Evolutionary conservation across 495 filamentous ascomycete species (phyloP).

Genomic region (Podospora pseudocomata): DNA sequence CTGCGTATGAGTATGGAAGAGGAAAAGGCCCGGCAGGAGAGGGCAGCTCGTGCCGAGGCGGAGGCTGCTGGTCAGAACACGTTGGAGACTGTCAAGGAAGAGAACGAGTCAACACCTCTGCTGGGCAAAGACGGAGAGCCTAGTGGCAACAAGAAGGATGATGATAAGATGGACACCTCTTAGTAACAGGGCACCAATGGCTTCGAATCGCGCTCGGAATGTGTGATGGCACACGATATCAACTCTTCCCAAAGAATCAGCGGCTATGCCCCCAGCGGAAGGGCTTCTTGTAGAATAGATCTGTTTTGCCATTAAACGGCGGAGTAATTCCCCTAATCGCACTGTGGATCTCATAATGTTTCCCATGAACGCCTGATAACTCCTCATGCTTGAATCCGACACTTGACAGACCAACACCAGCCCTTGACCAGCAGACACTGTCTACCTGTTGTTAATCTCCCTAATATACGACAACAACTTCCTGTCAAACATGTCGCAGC

Average conservation of each 20-base stretch:
- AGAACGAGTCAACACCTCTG: slow-evolving; percentile 61
- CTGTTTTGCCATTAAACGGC: not conserved
- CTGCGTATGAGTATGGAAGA: slow-evolving; percentile 97
- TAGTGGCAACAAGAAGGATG: slow-evolving; percentile 51
- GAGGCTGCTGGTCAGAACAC: slow-evolving; percentile 62
- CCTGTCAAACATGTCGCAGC: slow-evolving; percentile 91
- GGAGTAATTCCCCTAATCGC: slow-evolving; percentile 12
- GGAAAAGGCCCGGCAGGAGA: slow-evolving; percentile 82
- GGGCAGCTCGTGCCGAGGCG: slow-evolving; percentile 71
- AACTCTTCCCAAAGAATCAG: not conserved
- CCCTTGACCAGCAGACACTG: not conserved
- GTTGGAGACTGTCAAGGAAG: slow-evolving; percentile 81
- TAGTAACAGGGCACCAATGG: slow-evolving; percentile 30
- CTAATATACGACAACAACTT: slow-evolving; percentile 70
- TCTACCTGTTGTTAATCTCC: slow-evolving; percentile 51
- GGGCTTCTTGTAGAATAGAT: not conserved
- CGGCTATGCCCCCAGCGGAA: not conserved
- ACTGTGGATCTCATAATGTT: not conserved
- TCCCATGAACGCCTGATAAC: slow-evolving; percentile 23
- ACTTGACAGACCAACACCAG: not conserved
- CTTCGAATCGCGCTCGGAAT: not conserved
- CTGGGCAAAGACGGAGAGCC: slow-evolving; percentile 64
- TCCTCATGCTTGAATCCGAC: slow-evolving; percentile 10
- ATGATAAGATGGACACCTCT: slow-evolving; percentile 78
- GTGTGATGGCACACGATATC: not conserved